Conservation (phyloP, 805 yeast species). For the Yarrowia keelungensis region DNA sequence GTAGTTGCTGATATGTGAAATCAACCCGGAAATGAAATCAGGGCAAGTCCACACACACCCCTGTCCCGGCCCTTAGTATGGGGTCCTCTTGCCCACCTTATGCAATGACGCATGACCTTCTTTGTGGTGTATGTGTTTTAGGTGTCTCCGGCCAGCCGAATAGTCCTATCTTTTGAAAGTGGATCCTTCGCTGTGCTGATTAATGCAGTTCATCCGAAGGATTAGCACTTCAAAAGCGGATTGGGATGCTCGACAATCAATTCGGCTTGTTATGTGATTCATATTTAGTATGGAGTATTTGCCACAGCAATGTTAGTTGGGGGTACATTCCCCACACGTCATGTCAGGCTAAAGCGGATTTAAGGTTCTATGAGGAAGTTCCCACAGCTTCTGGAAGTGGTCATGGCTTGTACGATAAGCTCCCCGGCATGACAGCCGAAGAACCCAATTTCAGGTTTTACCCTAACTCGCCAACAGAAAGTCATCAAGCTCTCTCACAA, state of each 20-base stretch:
- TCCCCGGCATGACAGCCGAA: constrained; percentile 15
- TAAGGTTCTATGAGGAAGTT: constrained; percentile 9
- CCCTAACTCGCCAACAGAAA: background rate
- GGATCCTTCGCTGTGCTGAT: background rate
- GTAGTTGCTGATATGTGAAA: no score
- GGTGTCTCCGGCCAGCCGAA: constrained; percentile 23
- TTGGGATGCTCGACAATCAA: no score
- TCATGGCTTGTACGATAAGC: background rate
- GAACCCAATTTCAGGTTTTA: background rate
- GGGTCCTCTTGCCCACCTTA: constrained; percentile 5
- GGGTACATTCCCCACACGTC: constrained; percentile 3
- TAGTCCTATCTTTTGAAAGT: constrained; percentile 21
- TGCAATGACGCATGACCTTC: constrained; percentile 7
- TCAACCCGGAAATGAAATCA: background rate
- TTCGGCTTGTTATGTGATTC: no score
- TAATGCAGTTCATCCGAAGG: no score
- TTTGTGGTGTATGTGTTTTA: constrained; percentile 2
- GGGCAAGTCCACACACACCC: background rate
- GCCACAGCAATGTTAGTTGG: background rate
- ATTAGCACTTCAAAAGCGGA: no score
- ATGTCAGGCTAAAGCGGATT: background rate
- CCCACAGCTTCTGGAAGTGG: constrained; percentile 30
- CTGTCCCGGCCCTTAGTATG: background rate
- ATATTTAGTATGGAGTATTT: no score
- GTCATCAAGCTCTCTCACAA: no score